Conservation (phyloP, 768 basidiomycete genomes). For the Russula olivacea region DNA sequence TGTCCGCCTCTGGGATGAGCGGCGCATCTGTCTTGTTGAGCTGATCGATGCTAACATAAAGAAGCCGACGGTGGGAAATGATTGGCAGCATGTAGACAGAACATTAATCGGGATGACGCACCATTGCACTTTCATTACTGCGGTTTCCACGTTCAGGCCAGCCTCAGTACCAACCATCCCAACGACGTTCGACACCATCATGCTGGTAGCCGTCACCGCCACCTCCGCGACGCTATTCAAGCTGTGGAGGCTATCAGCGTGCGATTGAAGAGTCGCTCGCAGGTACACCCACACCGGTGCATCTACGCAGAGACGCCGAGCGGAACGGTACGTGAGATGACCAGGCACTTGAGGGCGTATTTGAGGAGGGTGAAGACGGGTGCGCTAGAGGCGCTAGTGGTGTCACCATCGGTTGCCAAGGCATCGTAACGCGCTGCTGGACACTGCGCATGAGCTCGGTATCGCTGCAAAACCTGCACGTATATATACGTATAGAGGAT, state of each 20-base stretch:
- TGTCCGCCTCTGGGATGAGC: too few species aligned
- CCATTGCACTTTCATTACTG: conserved; percentile 90
- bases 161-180: conserved; percentile 73
- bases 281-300: conserved; percentile 67
- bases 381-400: conserved; percentile 52
- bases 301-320: conserved; percentile 79
- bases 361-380: too few species aligned
- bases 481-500: too few species aligned
- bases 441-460: conserved; percentile 21
- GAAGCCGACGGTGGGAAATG: too few species aligned
- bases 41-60: too few species aligned
- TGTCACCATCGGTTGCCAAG: conserved; percentile 42
- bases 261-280: conserved; percentile 34
- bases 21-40: too few species aligned
- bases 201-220: conserved; percentile 77
- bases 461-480: conserved; percentile 20
- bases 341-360: conserved; percentile 74
- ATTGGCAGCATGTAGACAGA: too few species aligned
- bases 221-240: conserved; percentile 71
- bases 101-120: conserved; percentile 33
- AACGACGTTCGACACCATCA: conserved; percentile 75
- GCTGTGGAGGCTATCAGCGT: conserved; percentile 51
- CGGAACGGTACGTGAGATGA: conserved; percentile 82
- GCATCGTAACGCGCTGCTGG: conserved; percentile 22
- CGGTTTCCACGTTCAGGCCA: conserved; percentile 66